Base-by-base conservation (phyloP, 768 basidiomycete genomes). In the Aureoboletus auriporus region DNA sequence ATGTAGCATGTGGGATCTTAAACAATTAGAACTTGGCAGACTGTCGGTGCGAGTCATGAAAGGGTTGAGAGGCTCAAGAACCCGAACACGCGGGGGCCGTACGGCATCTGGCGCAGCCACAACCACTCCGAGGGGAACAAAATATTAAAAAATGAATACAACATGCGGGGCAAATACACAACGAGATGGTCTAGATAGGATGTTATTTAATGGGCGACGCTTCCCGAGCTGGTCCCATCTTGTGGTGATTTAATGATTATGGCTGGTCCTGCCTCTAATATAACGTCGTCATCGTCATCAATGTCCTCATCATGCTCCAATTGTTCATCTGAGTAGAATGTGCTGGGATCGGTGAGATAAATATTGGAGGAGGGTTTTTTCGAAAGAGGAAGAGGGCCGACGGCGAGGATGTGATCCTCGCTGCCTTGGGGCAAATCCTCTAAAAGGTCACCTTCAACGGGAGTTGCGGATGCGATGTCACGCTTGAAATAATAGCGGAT, bases 401-500 rank as follows among this genome's bases (percentile, higher is more conserved):
- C 68, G 6, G 75, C 82, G 11, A 88, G 69, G 10, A 86, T 72
- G 30, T 54, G 59, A 56, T 84, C 83, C 4, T 71, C 71, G 12
- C 53, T 59, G 28, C 73, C 71, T 35, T 54, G 46, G 39, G 60
- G 45, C 17, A 64, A 69, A 30, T 69, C 70, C 8, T 67, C 75
- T 14, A 71, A 59, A 1, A 55, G 56, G 6, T 50, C 65, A 5
- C 65, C 66, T 47, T 75, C 69, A 12, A 66, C 68, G 27, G 68
- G 68, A 6, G 65, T 69, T 16, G 63, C 65, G 10, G 65, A 62
- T 40, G 68, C 73, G 1, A 80, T 77, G 57, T 89, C 78, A 39
- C 77, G 75, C 57, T 79, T 76, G 72, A 92, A 91, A 72, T 84
- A 86, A 57, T 88, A 89, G 50, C 92, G 79, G 53, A 95, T 69